Base-by-base conservation (phyloP, 805 yeast genomes). In the Teunomyces atbi region DNA sequence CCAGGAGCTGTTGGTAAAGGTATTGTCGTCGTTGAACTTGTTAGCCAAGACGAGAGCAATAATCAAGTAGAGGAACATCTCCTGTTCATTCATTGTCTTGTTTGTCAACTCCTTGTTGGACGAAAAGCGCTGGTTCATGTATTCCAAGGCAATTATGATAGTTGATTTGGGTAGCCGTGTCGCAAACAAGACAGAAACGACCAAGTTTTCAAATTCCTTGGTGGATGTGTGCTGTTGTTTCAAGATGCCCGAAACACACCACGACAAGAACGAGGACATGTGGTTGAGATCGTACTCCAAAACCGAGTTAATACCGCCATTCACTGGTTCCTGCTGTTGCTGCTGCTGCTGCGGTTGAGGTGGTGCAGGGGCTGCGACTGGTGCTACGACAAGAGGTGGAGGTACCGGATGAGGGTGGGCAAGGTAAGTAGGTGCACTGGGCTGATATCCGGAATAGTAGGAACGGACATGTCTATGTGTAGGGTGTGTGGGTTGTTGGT, bases 1-100 rank as follows among this genome's bases (percentile, higher is more conserved):
- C 99, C 99, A 92, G 6, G 97, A 89, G 59, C 83, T 84, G 69
- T 92, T 92, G 50, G 96, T 89, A 62, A 92, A 92, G 23, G 97
- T 92, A 69, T 92, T 90, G 70, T 92, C 99, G 68, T 92, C 98
- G 62, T 91, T 89, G 65, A 89, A 89, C 69, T 92, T 92, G 72
- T 92, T 92, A 40, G 97, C 96, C 50, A 92, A 72, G 30, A 92
- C 80, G 37, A 92, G 74, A 2, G 95, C 77, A 16, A 86, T 74
- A 36, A 84, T 82, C 35, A 89, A 64, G 62, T 71, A 77, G 60
- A 69, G 75, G 69, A 77, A 87, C 59, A 71, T 58, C 49, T 75
- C 69, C 41, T 58, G 57, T 44, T 69, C 68, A 45, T 52, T 39
- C 45, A 71, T 48, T 6, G 46, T 39, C 21, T 41, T 38, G 27